phyloP scores from a whole-genome alignment of 2,329 filamentous ascomycete genomes.

The Monilinia polystroma region DNA sequence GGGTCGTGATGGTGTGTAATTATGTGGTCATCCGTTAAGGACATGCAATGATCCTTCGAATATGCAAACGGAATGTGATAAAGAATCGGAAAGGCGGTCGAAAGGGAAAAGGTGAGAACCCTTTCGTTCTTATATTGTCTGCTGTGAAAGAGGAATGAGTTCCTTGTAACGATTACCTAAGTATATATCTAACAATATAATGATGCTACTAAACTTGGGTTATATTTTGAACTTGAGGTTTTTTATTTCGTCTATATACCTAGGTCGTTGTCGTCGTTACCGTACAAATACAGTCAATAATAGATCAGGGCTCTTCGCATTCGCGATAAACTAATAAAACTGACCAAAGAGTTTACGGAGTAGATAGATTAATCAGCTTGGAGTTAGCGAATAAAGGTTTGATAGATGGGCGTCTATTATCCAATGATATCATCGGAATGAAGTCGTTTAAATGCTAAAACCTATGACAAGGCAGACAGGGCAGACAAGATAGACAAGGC shows the following conservation, averaged over 20 bases:
- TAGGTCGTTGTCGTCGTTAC: too few species aligned
- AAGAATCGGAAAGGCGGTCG: slow-evolving; percentile 8
- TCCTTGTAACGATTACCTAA: too few species aligned
- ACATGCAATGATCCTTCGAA: slow-evolving; percentile 15
- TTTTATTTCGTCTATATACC: too few species aligned
- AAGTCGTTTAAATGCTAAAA: background rate
- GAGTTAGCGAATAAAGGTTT: background rate
- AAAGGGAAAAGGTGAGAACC: background rate
- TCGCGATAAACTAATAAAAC: background rate
- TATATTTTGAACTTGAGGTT: too few species aligned
- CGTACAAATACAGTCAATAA: too few species aligned
- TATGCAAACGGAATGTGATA: slow-evolving; percentile 13
- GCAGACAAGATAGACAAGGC: too few species aligned
- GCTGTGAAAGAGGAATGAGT: background rate
- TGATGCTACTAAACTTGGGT: too few species aligned
- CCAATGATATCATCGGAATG: background rate
- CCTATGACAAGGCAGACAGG: too few species aligned
- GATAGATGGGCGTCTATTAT: background rate
- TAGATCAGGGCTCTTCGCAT: background rate
- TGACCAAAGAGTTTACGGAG: too few species aligned
- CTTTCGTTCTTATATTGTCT: background rate
- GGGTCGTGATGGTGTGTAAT: slow-evolving; percentile 23
- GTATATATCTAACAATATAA: too few species aligned
- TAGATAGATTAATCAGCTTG: background rate
- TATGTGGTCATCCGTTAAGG: slow-evolving; percentile 32